Percentiles rank a stretch among this genome's conserved stretches.
phyloP scores from a whole-genome alignment of 495 filamentous ascomycete species.

The Chaetomium fimeti region DNA sequence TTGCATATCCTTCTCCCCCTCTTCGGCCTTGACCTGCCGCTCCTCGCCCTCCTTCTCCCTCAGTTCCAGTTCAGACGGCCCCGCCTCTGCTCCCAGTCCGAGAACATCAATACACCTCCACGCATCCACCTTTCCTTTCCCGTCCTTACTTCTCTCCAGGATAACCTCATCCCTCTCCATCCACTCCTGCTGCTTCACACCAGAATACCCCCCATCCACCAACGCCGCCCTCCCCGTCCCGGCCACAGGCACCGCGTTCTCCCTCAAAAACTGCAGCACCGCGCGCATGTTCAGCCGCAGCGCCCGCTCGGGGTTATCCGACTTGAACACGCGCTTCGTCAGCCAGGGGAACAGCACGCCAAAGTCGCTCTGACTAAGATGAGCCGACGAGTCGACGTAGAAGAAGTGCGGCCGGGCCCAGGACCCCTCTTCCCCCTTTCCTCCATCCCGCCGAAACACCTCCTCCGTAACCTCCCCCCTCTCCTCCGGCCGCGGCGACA shows the following conservation, averaged over 20 bases:
- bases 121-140: constrained; percentile 24
- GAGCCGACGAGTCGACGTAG: constrained; percentile 61
- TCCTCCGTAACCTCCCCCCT: constrained; percentile 8
- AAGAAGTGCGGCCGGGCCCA: constrained; percentile 54
- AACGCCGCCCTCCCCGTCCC: constrained; percentile 52
- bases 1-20: constrained; percentile 42
- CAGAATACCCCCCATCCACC: constrained; percentile 34
- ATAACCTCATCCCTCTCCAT: constrained; percentile 42
- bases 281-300: constrained; percentile 64
- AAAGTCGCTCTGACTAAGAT: constrained; percentile 74
- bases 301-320: constrained; percentile 60
- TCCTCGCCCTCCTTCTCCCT: background rate
- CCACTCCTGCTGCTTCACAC: constrained; percentile 8
- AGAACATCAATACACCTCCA: constrained; percentile 47
- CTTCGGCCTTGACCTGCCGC: constrained; percentile 27
- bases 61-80: constrained; percentile 29
- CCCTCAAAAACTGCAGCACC: constrained; percentile 59
- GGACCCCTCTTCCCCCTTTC: background rate
- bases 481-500: constrained; percentile 52
- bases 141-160: constrained; percentile 26
- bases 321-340: constrained; percentile 56
- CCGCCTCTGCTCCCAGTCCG: constrained; percentile 39
- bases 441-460: background rate
- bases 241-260: constrained; percentile 50
- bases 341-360: constrained; percentile 72